phyloP scores from a whole-genome alignment of 2,329 filamentous ascomycete species.

The Neopestalotiopsis clavispora region DNA sequence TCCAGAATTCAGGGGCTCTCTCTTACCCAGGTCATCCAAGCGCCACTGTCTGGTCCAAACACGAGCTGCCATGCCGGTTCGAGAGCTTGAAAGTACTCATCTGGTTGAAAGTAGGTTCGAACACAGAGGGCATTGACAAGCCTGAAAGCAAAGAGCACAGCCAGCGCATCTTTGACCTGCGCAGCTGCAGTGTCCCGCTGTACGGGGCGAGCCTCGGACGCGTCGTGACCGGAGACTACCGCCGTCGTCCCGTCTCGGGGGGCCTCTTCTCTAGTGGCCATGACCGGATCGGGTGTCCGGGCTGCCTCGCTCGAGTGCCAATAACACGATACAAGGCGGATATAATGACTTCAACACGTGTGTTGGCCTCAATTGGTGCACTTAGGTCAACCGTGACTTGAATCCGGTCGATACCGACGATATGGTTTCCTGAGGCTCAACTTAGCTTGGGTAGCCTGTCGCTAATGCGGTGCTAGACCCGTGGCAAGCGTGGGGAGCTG shows the following conservation, averaged over 20 bases:
- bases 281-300: background rate
- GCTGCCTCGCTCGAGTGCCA: background rate
- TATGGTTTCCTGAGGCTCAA: constrained; percentile 12
- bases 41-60: constrained; percentile 77
- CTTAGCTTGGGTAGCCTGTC: background rate
- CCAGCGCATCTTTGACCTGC: constrained; percentile 40
- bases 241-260: background rate
- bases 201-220: constrained; percentile 16
- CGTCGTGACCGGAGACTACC: background rate
- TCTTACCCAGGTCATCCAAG: constrained; percentile 95
- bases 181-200: constrained; percentile 33
- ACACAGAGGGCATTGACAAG: constrained; percentile 79
- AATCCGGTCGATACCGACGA: background rate
- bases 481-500: background rate
- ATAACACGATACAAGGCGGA: background rate
- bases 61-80: constrained; percentile 92
- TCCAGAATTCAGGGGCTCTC: constrained; percentile 1
- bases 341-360: background rate
- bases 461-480: background rate
- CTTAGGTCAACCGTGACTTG: background rate
- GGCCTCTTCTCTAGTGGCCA: background rate
- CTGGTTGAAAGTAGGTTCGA: constrained; percentile 94
- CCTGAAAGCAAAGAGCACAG: constrained; percentile 68
- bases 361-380: background rate
- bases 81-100: constrained; percentile 95